A percentile compares a stretch with the other conserved stretches of the same genome.
phyloP scores from a whole-genome alignment of 192 early-diverging fungal species.

The Coemansia umbellata region DNA sequence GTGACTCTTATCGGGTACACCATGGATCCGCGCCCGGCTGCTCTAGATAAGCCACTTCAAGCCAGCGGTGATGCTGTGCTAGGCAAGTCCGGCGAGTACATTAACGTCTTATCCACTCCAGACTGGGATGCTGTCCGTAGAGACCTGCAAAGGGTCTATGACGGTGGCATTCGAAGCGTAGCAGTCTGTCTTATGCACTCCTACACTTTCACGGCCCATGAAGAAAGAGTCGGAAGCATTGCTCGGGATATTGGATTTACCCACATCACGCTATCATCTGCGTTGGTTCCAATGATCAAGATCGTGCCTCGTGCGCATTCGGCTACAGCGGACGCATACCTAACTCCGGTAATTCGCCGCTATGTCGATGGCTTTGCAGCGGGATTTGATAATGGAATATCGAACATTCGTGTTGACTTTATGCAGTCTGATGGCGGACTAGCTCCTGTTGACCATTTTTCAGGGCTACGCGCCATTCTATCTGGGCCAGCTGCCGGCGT shows the following conservation, averaged over 20 bases:
- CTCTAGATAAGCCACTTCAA: not conserved
- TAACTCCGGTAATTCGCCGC: constrained; percentile 85
- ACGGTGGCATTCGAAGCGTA: constrained; percentile 76
- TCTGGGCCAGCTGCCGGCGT: constrained; percentile 95
- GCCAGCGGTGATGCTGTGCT: constrained; percentile 29
- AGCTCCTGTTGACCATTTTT: constrained; percentile 78
- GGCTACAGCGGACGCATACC: constrained; percentile 86
- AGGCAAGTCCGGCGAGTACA: constrained; percentile 86
- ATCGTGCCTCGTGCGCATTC: constrained; percentile 91
- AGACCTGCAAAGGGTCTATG: constrained; percentile 60
- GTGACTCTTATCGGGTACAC: constrained; percentile 81
- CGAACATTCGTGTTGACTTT: constrained; percentile 76
- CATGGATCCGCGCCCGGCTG: constrained; percentile 21
- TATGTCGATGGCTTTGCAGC: constrained; percentile 83
- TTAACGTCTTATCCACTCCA: constrained; percentile 62
- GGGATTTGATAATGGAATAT: constrained; percentile 71
- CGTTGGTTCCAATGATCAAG: constrained; percentile 90
- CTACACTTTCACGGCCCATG: constrained; percentile 88
- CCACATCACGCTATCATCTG: constrained; percentile 79
- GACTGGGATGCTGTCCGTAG: constrained; percentile 57
- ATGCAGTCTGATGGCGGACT: constrained; percentile 98
- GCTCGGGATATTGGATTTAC: constrained; percentile 75
- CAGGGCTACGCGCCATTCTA: constrained; percentile 86
- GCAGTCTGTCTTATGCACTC: constrained; percentile 94
- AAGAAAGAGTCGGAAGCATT: constrained; percentile 62